Evolutionary conservation across 2,329 filamentous ascomycete genomes (phyloP), one percentile per base, ranked within the genome.

Genomic region (Westerdykella ornata): DNA sequence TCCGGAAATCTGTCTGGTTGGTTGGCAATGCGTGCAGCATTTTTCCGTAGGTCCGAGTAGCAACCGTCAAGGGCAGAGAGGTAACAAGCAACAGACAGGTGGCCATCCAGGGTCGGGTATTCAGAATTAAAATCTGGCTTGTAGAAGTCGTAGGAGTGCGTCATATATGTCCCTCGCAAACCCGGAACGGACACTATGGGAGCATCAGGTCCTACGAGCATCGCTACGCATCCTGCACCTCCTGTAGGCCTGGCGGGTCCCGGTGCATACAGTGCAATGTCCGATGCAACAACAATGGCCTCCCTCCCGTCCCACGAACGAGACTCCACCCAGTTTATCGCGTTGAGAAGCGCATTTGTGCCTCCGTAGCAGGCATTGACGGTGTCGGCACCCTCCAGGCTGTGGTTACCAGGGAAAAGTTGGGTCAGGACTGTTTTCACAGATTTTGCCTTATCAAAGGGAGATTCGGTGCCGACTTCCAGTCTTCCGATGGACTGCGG

Each of bases 351-450:
- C 51, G 85, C 85, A 59, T 88, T 89, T 68, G 85, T 90, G 52
- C 85, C 85, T 59, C 85, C 85, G 68, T 90, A 90, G 77, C 85
- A 90, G 52, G 85, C 85, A 65, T 90, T 90, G 67, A 89, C 69
- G 42, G 82, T 88, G 70, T 90, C 85, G 38, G 89, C 77, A 67
- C 85, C 85, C 72, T 90, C 85, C 46, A 90, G 73, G 72, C 85
- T 88, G 72, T 81, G 84, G 74, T 90, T 90, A 57, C 85, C 82
- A 62, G 82, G 78, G 57, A 90, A 88, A 35, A 90, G 76, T 74
- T 89, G 85, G 85, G 90, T 90, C 52, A 90, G 72, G 48, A 90
- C 84, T 20, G 84, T 84, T 78, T 90, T 90, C 72, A 89, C 85
- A 35, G 85, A 89, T 77, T 90, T 90, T 65, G 85, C 89, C 75